Base-by-base conservation (phyloP, 2,329 filamentous ascomycete species). In the Zelopaecilomyces penicillatus region DNA sequence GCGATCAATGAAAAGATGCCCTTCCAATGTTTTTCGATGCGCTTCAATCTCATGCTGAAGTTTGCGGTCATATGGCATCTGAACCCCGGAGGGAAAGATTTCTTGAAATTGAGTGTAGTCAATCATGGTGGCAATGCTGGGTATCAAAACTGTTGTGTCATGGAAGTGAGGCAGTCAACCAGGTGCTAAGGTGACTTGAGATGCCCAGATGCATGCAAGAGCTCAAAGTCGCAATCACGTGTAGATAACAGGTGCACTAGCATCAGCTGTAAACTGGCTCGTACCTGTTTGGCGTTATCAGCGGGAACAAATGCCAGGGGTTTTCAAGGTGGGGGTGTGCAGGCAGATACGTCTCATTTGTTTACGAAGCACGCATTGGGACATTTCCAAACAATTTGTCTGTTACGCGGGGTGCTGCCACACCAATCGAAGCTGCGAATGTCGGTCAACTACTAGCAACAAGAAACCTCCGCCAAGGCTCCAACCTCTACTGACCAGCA, bases 1-100 rank as follows among this genome's bases (percentile, higher is more conserved):
- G 43, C 84, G 80, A 62, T 94, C 87, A 58, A 91, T 83, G 64
- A 93, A 94, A 46, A 91, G 76, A 46, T 75, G 70, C 53, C 84
- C 83, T 49, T 82, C 79, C 19, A 89, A 71, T 40, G 67, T 74
- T 57, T 82, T 84, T 53, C 86, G 82, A 57, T 78, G 78, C 30
- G 72, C 67, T 47, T 83, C 73, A 44, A 89, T 86, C 39, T 80
- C 74, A 39, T 82, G 74, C 44, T 80, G 67, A 30, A 74, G 63
- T 48, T 75, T 73, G 46, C 78, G 72, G 57, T 80, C 76, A 62
- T 86, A 87, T 3, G 76, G 73, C 47, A 78, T 78, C 5, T 76
- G 73, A 5, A 73, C 67, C 43, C 79, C 74, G 35, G 76, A 69
- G 26, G 71, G 71, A 53, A 91, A 93, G 1, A 88, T 78, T 6